Percentiles rank a stretch among this genome's conserved stretches.
Evolutionary conservation across 208 protist species (phyloP).

Genomic region (Novymonas esmeraldas): DNA sequence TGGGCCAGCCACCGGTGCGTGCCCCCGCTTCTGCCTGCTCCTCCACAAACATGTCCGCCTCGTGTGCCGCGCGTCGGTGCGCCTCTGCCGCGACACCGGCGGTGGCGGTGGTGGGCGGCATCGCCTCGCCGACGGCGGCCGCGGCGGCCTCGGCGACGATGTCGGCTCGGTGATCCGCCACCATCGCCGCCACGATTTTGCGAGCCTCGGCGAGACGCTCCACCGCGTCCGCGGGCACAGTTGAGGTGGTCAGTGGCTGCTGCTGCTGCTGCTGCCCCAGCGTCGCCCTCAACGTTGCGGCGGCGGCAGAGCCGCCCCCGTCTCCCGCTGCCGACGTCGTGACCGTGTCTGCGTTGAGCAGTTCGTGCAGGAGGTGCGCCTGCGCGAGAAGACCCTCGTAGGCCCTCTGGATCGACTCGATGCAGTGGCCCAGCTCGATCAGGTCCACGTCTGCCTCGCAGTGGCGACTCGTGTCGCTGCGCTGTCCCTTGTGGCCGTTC

Average conservation of each 20-base stretch:
- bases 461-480: background rate
- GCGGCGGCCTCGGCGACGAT: constrained; percentile 33
- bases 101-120: background rate
- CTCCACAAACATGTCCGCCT: constrained; percentile 7
- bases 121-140: too few species aligned
- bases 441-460: constrained; percentile 37
- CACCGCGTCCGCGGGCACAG: constrained; percentile 6
- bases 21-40: constrained; percentile 7
- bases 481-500: background rate
- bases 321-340: background rate
- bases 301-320: background rate
- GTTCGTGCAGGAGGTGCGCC: constrained; percentile 40
- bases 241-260: background rate
- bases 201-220: constrained; percentile 8
- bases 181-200: constrained; percentile 27
- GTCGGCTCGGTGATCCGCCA: constrained; percentile 30
- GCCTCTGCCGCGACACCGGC: background rate
- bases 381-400: constrained; percentile 57
- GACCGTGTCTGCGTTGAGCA: constrained; percentile 19
- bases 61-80: background rate
- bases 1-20: background rate
- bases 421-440: constrained; percentile 47
- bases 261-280: background rate
- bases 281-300: too few species aligned
- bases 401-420: constrained; percentile 60